Percentiles rank a stretch among this genome's conserved stretches.
Conservation (phyloP, 1,284 basidiomycete genomes). For the Malassezia japonica region DNA sequence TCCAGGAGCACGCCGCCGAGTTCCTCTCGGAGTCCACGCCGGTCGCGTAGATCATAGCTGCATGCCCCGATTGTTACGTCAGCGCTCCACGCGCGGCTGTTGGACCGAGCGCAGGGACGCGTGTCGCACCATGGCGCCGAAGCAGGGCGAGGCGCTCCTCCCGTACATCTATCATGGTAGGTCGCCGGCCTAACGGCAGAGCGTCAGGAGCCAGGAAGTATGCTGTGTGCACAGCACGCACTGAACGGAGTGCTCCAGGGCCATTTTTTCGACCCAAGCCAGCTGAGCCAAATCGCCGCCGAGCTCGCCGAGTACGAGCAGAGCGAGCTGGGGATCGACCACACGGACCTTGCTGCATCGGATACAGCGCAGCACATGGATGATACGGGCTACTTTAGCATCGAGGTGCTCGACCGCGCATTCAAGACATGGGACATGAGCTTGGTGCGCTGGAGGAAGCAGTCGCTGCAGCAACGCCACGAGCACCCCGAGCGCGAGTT, state of each 20-base stretch:
- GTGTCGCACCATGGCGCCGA: not conserved
- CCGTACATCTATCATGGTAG: conserved; percentile 14
- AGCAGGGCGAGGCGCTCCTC: not conserved
- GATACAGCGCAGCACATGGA: conserved; percentile 36
- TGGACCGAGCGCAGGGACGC: not conserved
- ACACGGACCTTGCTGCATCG: conserved; percentile 19
- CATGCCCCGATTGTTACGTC: not conserved
- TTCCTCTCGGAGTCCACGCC: conserved; percentile 49
- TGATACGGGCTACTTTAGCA: conserved; percentile 43
- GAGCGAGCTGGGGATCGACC: conserved; percentile 24
- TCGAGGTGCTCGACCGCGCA: conserved; percentile 36
- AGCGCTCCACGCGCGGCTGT: not conserved
- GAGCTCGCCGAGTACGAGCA: conserved; percentile 29
- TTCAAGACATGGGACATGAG: conserved; percentile 23
- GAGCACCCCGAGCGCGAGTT: conserved; percentile 31
- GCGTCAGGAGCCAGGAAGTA: conserved; percentile 38
- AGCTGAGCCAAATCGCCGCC: conserved; percentile 34
- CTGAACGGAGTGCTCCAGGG: conserved; percentile 42
- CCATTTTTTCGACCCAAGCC: conserved; percentile 39
- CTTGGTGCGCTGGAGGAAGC: conserved; percentile 17
- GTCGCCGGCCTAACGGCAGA: conserved; percentile 16
- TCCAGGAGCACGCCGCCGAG: conserved; percentile 69
- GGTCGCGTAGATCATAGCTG: not conserved
- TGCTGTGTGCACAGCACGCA: conserved; percentile 47
- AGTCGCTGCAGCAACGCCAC: not conserved